These are phyloP conservation scores for Acanthamoeba castellanii DNA, from an alignment of 208 protist genomes.

Conservation along the genomic window DNA sequence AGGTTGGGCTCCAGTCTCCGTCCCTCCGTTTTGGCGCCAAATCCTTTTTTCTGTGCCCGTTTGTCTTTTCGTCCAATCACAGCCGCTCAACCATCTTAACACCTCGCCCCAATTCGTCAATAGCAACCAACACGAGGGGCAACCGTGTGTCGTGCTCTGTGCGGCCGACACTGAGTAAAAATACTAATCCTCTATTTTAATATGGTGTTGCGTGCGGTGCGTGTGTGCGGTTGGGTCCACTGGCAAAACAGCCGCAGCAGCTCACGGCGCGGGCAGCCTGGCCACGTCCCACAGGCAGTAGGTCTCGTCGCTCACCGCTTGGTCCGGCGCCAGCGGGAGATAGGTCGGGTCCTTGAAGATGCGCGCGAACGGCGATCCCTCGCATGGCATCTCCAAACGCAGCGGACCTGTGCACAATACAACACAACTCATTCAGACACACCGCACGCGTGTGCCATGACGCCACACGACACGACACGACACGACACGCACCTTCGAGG, in stretches of 20 bases:
- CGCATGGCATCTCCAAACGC: not conserved
- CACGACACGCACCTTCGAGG: not conserved
- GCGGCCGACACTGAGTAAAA: too few relatives aligned
- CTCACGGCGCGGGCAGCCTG: not conserved
- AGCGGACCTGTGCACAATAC: not conserved
- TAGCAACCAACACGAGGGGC: too few relatives aligned
- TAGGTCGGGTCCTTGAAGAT: not conserved
- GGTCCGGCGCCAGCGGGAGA: not conserved
- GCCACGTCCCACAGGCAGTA: not conserved
- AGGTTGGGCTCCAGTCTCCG: not conserved
- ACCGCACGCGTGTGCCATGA: not conserved
- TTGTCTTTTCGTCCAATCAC: not conserved
- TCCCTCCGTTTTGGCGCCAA: constrained; percentile 16
- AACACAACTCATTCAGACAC: not conserved
- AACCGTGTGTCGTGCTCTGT: too few relatives aligned
- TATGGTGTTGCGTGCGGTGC: too few relatives aligned
- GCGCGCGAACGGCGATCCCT: not conserved
- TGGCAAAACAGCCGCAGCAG: too few relatives aligned
- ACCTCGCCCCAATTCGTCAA: not conserved
- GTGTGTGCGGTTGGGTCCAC: too few relatives aligned
- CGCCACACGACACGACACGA: too few relatives aligned
- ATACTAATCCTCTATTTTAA: too few relatives aligned
- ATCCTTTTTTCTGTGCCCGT: not conserved
- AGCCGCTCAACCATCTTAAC: not conserved
- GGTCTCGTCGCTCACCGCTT: not conserved